Evolutionary conservation across 2,329 filamentous ascomycete genomes (phyloP), one percentile per base, ranked within the genome.

Genomic region (Cladophialophora bantiana): DNA sequence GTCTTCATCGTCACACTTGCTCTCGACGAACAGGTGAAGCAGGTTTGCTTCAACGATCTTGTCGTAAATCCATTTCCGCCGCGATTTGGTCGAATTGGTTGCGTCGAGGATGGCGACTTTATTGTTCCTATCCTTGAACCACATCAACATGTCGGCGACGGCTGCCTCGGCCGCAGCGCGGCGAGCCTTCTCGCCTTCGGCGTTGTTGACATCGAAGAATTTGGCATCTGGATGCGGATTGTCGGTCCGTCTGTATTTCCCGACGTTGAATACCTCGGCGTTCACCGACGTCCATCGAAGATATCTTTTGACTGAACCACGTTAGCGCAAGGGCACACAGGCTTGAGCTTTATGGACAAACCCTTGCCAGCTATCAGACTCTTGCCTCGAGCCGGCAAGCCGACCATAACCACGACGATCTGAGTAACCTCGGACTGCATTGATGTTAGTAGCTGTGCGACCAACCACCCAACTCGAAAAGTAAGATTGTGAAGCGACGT

Each of bases 371-470:
- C 94, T 78, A 99, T 98, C 79, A 97, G 88, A 83, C 93, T 97
- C 86, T 99, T 99, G 76, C 95, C 95, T 73, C 95, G 86, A 68
- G 95, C 95, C 63, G 95, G 95, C 77, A 99, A 85, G 72, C 95
- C 95, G 68, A 99, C 95, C 95, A 99, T 98, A 75, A 99, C 93
- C 71, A 99, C 94, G 80, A 94, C 98, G 83, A 99, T 96, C 79
- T 92, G 92, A 68, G 92, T 94, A 80, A 97, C 93, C 84, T 98
- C 94, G 45, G 62, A 63, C 68, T 70, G 31, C 34, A 52, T 50
- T 40, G 20, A 38, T 42, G 65, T 68, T 53, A 70, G 68, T 40
- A 59, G 36, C 9, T 63, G 68, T 50, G 31, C 42, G 9, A n/a
- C 26, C 26, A 64, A n/a, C 35, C 13, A 50, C 31, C 32, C 48